These are phyloP conservation scores for Kickxella alabastrina DNA, from an alignment of 192 early-diverging fungal species.

Conservation along the genomic window DNA sequence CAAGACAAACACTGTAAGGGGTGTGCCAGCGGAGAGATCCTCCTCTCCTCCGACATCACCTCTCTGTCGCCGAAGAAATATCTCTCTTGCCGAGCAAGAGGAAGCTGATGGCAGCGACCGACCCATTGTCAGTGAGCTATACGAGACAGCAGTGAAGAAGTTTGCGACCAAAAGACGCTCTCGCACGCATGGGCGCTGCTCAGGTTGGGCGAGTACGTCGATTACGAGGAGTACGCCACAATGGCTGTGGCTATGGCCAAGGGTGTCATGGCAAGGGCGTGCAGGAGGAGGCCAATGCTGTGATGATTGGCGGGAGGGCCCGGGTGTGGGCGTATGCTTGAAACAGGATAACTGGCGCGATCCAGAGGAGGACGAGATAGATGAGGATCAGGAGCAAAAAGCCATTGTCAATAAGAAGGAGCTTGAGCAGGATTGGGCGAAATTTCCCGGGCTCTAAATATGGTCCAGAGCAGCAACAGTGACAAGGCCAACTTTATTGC, in stretches of 20 bases:
- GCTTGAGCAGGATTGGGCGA: constrained; percentile 19
- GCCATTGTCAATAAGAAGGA: constrained; percentile 7
- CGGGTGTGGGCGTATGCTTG: constrained; percentile 23
- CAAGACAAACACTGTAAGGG: constrained; percentile 55
- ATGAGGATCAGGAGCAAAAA: too few species aligned
- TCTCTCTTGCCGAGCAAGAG: constrained; percentile 49
- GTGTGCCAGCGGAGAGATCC: constrained; percentile 60
- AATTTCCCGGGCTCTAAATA: constrained; percentile 8
- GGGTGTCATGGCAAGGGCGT: not conserved
- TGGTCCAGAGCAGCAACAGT: not conserved
- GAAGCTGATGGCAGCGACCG: constrained; percentile 20
- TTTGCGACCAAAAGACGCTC: constrained; percentile 23
- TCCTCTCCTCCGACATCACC: too few species aligned
- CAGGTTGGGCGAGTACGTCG: constrained; percentile 27
- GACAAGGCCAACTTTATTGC: not conserved
- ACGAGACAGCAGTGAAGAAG: constrained; percentile 58
- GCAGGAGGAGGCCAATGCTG: not conserved
- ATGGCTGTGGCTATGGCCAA: constrained; percentile 10
- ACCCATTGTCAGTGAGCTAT: constrained; percentile 55
- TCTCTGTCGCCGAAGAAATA: too few species aligned
- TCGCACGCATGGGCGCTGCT: constrained; percentile 23
- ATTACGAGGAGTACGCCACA: constrained; percentile 16
- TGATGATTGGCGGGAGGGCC: constrained; percentile 21
- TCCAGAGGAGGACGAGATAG: constrained; percentile 9
- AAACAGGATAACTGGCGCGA: constrained; percentile 31